Evolutionary conservation across 768 basidiomycete genomes (phyloP).

Genomic region (Lentinula edodes): DNA sequence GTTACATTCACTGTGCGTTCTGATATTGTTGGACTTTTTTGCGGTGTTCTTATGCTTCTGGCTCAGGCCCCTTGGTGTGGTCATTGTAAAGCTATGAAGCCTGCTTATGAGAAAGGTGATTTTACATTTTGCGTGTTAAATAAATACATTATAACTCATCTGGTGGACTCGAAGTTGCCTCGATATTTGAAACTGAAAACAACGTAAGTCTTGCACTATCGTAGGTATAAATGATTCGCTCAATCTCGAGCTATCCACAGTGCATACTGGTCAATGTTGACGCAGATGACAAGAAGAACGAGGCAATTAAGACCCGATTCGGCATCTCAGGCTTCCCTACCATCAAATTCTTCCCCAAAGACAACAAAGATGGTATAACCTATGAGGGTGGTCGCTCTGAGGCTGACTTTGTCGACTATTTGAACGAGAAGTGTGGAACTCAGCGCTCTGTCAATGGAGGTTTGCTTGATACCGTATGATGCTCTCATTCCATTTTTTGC

Average conservation of each 20-base stretch:
- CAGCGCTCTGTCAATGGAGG: conserved; percentile 78
- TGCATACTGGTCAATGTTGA: conserved; percentile 90
- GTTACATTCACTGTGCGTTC: conserved; percentile 71
- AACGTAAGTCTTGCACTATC: conserved; percentile 41
- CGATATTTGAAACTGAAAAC: conserved; percentile 70
- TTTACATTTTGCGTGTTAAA: neutral
- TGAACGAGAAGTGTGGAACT: conserved; percentile 87
- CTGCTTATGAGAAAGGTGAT: conserved; percentile 73
- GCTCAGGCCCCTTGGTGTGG: conserved; percentile 77
- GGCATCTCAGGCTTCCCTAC: conserved; percentile 84
- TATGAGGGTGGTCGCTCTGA: conserved; percentile 75
- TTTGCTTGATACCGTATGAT: conserved; percentile 58
- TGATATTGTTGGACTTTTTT: conserved; percentile 1
- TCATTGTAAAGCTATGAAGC: conserved; percentile 92
- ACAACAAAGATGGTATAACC: conserved; percentile 51
- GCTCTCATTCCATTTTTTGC: neutral
- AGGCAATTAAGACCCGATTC: conserved; percentile 63
- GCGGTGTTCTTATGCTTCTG: neutral
- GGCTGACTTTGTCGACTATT: conserved; percentile 67
- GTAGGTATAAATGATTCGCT: neutral
- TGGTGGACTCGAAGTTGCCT: conserved; percentile 47
- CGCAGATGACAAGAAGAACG: conserved; percentile 80
- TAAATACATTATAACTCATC: neutral
- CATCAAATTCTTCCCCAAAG: conserved; percentile 89
- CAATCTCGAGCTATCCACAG: conserved; percentile 28